Conservation (phyloP, 345 rosid genomes). For the Balakata baccata region DNA sequence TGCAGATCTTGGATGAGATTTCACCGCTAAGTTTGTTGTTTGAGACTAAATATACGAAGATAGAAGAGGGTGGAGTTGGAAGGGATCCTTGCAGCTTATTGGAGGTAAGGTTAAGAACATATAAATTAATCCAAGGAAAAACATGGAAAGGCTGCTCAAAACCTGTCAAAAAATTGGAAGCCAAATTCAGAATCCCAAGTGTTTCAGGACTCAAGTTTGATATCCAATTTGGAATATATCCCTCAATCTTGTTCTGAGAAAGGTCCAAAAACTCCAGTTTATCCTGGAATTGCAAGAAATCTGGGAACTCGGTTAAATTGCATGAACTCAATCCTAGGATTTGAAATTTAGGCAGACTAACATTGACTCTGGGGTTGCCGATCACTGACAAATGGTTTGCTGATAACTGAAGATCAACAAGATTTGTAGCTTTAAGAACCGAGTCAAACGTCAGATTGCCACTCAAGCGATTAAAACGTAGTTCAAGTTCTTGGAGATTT, state of each 20-base stretch:
- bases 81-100: slow-evolving; percentile 24
- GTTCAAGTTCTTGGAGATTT: not conserved
- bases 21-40: slow-evolving; percentile 21
- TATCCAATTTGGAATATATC: not conserved
- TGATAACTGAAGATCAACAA: not conserved
- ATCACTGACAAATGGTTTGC: slow-evolving; percentile 11
- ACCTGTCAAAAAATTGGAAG: slow-evolving; percentile 19
- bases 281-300: slow-evolving; percentile 19
- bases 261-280: not conserved
- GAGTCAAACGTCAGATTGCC: slow-evolving; percentile 15
- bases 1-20: slow-evolving; percentile 17
- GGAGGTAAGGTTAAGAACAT: not conserved
- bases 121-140: not conserved
- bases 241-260: slow-evolving; percentile 10
- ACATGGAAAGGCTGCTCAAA: not conserved
- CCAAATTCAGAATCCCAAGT: not conserved
- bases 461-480: slow-evolving; percentile 10
- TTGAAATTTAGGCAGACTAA: not conserved
- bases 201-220: not conserved
- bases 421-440: slow-evolving; percentile 4
- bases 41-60: not conserved
- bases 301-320: slow-evolving; percentile 16
- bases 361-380: not conserved
- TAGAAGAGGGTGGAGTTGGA: slow-evolving; percentile 16
- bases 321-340: slow-evolving; percentile 8